Percentiles rank a stretch among this genome's conserved stretches.
phyloP scores from a whole-genome alignment of 2,329 filamentous ascomycete species.

The Botryotinia calthae region DNA sequence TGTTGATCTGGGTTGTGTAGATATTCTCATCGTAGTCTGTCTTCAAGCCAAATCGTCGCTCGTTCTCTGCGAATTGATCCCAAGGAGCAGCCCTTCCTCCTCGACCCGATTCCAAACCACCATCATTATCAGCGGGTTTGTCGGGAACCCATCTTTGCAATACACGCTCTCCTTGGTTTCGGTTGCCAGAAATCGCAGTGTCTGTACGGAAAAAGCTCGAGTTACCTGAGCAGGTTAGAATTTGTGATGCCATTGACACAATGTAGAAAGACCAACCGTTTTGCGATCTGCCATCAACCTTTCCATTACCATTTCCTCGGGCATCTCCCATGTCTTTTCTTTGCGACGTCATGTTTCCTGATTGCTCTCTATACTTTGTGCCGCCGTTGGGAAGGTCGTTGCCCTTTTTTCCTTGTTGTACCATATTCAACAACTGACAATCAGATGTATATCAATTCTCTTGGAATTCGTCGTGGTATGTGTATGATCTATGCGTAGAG shows the following conservation, averaged over 20 bases:
- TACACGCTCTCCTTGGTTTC: slow-evolving; percentile 66
- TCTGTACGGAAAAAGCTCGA: slow-evolving; percentile 78
- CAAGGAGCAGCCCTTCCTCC: slow-evolving; percentile 51
- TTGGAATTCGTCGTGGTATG: neutral
- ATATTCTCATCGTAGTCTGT: slow-evolving; percentile 92
- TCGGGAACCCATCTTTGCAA: slow-evolving; percentile 82
- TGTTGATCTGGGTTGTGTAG: slow-evolving; percentile 91
- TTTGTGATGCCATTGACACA: neutral
- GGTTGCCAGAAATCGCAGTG: slow-evolving; percentile 76
- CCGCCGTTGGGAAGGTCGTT: slow-evolving; percentile 45
- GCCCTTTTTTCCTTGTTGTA: slow-evolving; percentile 46
- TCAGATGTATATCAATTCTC: slow-evolving; percentile 7
- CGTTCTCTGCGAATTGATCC: slow-evolving; percentile 94
- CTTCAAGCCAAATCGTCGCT: slow-evolving; percentile 79
- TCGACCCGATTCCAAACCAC: slow-evolving; percentile 62
- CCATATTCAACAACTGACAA: slow-evolving; percentile 53
- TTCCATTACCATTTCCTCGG: slow-evolving; percentile 46
- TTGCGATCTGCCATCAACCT: slow-evolving; percentile 47
- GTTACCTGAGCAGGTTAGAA: slow-evolving; percentile 51
- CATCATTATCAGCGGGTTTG: slow-evolving; percentile 58
- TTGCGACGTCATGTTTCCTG: slow-evolving; percentile 57
- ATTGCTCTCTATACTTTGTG: slow-evolving; percentile 46
- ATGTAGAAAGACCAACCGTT: slow-evolving; percentile 52
- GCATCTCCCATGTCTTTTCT: slow-evolving; percentile 59
- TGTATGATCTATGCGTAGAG: neutral